Evolutionary conservation across 305 asterid genomes (phyloP), one percentile per base, ranked within the genome.

Genomic region (Fraxinus platypoda): DNA sequence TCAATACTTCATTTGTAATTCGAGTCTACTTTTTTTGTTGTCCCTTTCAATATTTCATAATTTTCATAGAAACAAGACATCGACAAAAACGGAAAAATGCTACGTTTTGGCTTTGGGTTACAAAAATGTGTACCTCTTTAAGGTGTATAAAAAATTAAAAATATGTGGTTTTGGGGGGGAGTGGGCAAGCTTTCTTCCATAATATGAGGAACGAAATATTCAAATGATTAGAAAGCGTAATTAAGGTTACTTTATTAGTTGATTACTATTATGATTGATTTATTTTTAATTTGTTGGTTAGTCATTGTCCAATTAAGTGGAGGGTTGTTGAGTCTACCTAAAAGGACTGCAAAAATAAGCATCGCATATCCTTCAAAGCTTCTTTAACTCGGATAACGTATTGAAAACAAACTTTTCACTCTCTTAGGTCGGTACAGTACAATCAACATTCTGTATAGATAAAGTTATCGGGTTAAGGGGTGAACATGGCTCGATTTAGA

Each of bases 281-380:
- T 57, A 78, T 71, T 46, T 46, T 64, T 28, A 21, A 83, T 85
- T 73, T 75, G 85, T 85, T 81, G 83, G 77, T 59, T 74, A 49
- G 84, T 81, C 85, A 46, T 33, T 78, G 46, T 75, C 83, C 81
- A 78, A 76, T 74, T 26, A 23, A 21, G 43, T n/a, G 3, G 23
- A 66, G 49, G 41, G 59, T 33, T 23, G 72, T 17, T 19, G 71
- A 21, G 30, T 62, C 13, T 23, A 62, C 6, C 13, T 6, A 2
- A 25, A 62, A 7, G 26, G 6, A 62, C 8, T 57, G 26, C 23
- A n/a, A 17, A 54, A 54, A 54, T 5, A 17, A 2, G 11, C 66
- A 2, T 17, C 2, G 7, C 17, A 13, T 49, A 3, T 17, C 59
- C 59, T 12, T 25, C 49, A 30, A 5, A 34, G 13, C 37, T 78